A percentile compares a stretch with the other conserved stretches of the same genome.
Conservation (phyloP, 176 grass and related monocot species). For the Phyllostachys edulis region DNA sequence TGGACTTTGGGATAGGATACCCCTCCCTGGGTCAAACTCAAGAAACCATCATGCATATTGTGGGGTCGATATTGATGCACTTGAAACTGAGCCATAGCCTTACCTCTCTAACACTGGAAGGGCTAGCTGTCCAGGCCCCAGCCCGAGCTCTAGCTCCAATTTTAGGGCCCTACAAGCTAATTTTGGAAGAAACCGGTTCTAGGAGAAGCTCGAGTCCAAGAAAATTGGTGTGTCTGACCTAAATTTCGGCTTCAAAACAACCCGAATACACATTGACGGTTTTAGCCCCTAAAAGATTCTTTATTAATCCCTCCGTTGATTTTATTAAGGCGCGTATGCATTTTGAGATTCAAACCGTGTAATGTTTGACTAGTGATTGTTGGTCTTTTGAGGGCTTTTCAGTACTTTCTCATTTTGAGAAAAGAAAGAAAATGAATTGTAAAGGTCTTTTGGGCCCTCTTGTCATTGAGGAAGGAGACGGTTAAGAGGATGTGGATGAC, state of each 20-base stretch:
- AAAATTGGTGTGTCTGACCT: not conserved
- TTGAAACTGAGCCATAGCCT: not conserved
- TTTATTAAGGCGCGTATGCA: not conserved
- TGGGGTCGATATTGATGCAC: not conserved
- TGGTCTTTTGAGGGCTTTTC: too few species aligned
- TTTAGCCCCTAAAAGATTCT: not conserved
- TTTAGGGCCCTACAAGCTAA: not conserved
- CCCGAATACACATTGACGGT: not conserved
- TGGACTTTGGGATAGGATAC: not conserved
- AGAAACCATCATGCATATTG: slow-evolving; percentile 10
- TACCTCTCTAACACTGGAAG: not conserved
- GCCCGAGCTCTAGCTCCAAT: not conserved
- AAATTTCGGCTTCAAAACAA: not conserved
- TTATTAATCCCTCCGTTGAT: not conserved
- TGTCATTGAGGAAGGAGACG: too few species aligned
- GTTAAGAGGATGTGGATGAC: too few species aligned
- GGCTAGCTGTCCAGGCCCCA: not conserved
- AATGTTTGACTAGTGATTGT: not conserved
- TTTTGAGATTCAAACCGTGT: not conserved
- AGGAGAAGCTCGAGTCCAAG: not conserved
- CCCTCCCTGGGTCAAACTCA: slow-evolving; percentile 3
- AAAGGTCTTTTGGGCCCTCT: too few species aligned
- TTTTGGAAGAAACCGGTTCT: not conserved
- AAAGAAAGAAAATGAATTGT: too few species aligned
- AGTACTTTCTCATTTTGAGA: too few species aligned